Evolutionary conservation across 345 rosid species (phyloP), one percentile per base, ranked within the genome.

Genomic region (Psidium friedrichsthalianum): DNA sequence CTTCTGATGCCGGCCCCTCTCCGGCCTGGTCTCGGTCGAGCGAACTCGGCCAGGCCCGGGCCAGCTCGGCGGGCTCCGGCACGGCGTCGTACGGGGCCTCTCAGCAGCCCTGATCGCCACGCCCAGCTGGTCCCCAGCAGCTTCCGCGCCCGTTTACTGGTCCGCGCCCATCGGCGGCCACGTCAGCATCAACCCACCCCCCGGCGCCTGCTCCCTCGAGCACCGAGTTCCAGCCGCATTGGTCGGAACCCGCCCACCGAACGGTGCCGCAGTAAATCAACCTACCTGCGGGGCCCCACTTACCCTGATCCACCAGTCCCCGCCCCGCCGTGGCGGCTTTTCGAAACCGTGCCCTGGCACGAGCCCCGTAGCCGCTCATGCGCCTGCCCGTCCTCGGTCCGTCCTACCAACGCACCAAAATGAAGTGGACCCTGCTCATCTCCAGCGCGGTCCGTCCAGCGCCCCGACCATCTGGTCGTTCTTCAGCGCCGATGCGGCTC

Each of bases 31-130:
- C 55, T 83, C 90, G 6, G 6, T 51, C 54, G 25, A 91, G 85
- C 0, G 93, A 88, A 27, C 92, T 93, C 25, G 83, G 88, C n/a
- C 93, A 16, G 9, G 86, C 76, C 76, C 84, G 32, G 0, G 90
- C 93, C 83, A 94, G 84, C 88, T 91, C 87, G 10, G 32, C 86
- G 13, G 93, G 11, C 52, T 93, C 83, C 3, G 97, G 97, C 14
- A 90, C 89, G 2, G 84, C 86, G 2, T 82, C 59, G 1, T 89
- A 88, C 13, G 51, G 27, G 29, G 93, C 96, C 84, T 93, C 95
- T n/a, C n/a, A n/a, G 5, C 88, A 61, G 89, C 93, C 94, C 92
- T 1, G 96, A 95, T 96, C 96, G 95, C 12, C 94, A 87, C 82
- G 89, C 94, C 88, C 42, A 93, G 58, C 86, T 93, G 88, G 12